Evolutionary conservation across 805 yeast species (phyloP).

Genomic region (Metschnikowia dekortorum): DNA sequence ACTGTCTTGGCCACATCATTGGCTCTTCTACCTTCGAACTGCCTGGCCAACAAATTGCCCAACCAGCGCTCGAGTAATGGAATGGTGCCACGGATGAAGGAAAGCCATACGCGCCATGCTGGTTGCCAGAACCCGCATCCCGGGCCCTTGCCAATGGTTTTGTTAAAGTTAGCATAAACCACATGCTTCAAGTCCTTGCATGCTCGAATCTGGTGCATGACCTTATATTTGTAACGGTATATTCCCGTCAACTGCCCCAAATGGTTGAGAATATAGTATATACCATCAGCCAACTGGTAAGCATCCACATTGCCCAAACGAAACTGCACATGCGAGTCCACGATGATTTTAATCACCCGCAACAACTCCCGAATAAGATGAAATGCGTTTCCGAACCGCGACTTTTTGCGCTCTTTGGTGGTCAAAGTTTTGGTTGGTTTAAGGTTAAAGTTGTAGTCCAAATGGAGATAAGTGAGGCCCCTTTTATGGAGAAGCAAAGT

Average conservation of each 20-base stretch:
- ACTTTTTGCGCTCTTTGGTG: slow-evolving; percentile 92
- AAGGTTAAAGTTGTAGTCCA: slow-evolving; percentile 91
- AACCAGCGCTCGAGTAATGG: slow-evolving; percentile 94
- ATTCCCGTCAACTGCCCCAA: slow-evolving; percentile 95
- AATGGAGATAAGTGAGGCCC: slow-evolving; percentile 86
- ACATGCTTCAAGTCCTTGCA: slow-evolving; percentile 94
- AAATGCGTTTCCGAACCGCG: slow-evolving; percentile 94
- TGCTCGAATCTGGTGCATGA: slow-evolving; percentile 96
- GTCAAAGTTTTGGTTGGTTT: slow-evolving; percentile 96
- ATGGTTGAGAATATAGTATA: slow-evolving; percentile 86
- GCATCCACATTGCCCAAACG: slow-evolving; percentile 90
- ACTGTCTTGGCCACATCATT: slow-evolving; percentile 91
- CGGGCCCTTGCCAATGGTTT: slow-evolving; percentile 91
- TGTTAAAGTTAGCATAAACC: slow-evolving; percentile 79
- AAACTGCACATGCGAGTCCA: slow-evolving; percentile 90
- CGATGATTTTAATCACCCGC: slow-evolving; percentile 76
- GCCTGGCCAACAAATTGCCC: slow-evolving; percentile 85
- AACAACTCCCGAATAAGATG: slow-evolving; percentile 88
- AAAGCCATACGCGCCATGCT: slow-evolving; percentile 96
- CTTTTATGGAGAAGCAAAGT: slow-evolving; percentile 84
- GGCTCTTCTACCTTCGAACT: slow-evolving; percentile 91
- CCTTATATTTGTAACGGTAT: slow-evolving; percentile 93
- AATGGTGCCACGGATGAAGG: slow-evolving; percentile 83
- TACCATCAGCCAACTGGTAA: slow-evolving; percentile 90
- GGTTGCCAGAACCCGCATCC: slow-evolving; percentile 99